Base-by-base conservation (phyloP, 257 asterid species). In the Solanum pinnatisectum region DNA sequence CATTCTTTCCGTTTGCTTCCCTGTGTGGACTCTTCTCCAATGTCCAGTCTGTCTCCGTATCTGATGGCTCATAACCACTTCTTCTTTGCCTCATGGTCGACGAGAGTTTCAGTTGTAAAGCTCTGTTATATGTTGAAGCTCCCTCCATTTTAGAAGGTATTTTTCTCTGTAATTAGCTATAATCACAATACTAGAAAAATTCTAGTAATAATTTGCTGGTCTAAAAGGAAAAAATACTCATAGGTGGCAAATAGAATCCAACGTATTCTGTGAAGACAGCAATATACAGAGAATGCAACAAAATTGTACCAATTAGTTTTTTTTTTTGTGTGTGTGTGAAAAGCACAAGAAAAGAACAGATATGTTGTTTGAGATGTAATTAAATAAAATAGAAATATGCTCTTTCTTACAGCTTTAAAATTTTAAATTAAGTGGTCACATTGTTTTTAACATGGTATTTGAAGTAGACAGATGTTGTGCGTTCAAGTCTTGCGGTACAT, bases 51-150 rank as follows among this genome's bases (percentile, higher is more conserved):
- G 91, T 90, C 86, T 94, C 98, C 0, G 96, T 92, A 67, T 94
- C 98, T 4, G 98, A 94, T 39, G 94, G 96, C 90, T 94, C 98
- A 52, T 94, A 94, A 25, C 98, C 96, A 49, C 94, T 93, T 87
- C 92, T 87, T 44, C 93, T 89, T 79, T 86, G 88, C 65, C 86
- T 86, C 77, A 81, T 32, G 15, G 74, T 67, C 6, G 90, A 87
- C 60, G 89, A 87, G 86, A 87, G 40, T n/a, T 89, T 89, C 30
- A 88, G 67, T 87, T 65, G 90, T 76, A 87, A 86, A 86, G 33
- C 44, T 90, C 89, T 84, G 60, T 37, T 39, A 81, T 84, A 87
- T 56, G 74, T 37, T 84, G 87, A 30, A 25, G 73, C 36, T 68
- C 79, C 67, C 87, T 84, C 92, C 92, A 90, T 90, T 86, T 72